Percentiles rank a stretch among this genome's conserved stretches.
These are phyloP conservation scores for Exserohilum turcica DNA, from an alignment of 2,329 filamentous ascomycete species.

Conservation along the genomic window DNA sequence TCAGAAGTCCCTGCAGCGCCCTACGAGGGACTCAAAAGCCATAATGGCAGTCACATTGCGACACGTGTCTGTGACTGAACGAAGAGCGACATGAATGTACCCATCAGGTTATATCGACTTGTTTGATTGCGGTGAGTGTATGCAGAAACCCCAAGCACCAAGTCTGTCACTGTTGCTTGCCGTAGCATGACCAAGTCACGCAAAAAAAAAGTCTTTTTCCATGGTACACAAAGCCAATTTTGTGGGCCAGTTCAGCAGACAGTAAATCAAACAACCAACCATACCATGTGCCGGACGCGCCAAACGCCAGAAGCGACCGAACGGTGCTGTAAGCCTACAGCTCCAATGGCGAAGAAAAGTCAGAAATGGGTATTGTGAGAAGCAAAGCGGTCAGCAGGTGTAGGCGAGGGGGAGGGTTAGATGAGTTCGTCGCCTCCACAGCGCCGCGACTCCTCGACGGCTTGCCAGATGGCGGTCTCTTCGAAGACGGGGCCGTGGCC, in stretches of 20 bases:
- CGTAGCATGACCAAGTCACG: neutral
- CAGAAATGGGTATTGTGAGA: conserved; percentile 12
- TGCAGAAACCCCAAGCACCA: neutral
- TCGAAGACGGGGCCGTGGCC: conserved; percentile 86
- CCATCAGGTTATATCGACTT: neutral
- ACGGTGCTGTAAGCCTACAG: neutral
- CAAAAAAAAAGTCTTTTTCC: neutral
- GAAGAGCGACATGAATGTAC: neutral
- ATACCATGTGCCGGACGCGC: conserved; percentile 9
- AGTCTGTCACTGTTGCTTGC: neutral
- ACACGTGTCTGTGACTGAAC: neutral
- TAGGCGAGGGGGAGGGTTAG: conserved; percentile 41
- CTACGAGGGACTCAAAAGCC: neutral
- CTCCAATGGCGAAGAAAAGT: neutral
- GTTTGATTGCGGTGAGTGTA: neutral
- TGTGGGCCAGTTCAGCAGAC: neutral
- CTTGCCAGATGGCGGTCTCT: conserved; percentile 72
- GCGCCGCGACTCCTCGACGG: conserved; percentile 78
- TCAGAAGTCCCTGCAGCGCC: neutral
- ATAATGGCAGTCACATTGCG: neutral
- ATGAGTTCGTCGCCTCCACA: conserved; percentile 79
- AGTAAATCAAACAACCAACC: neutral
- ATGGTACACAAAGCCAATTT: conserved; percentile 2
- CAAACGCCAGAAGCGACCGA: conserved; percentile 3
- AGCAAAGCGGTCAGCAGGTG: neutral